Evolutionary conservation across 2,329 filamentous ascomycete species (phyloP).

Genomic region (Colletotrichum tabaci): DNA sequence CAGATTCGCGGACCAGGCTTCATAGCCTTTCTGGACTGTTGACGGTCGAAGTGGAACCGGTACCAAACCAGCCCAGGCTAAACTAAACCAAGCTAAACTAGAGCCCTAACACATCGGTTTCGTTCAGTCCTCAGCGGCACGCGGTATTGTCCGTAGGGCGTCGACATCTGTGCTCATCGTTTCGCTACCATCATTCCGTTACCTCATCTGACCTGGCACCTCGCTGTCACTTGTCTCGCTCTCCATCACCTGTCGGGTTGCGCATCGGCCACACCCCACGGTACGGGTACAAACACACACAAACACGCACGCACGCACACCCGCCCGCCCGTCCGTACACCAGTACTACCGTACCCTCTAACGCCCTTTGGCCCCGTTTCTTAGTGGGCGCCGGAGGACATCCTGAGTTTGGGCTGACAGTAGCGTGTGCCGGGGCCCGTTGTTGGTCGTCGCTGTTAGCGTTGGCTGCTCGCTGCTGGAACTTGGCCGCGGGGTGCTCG

Average conservation of each 20-base stretch:
- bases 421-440: constrained; percentile 1
- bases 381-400: constrained; percentile 17
- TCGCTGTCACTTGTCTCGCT: constrained; percentile 12
- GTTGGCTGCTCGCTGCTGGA: background rate
- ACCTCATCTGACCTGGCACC: background rate
- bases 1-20: background rate
- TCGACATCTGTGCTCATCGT: background rate
- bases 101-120: constrained; percentile 24
- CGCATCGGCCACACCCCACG: constrained; percentile 8
- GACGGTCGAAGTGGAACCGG: constrained; percentile 15
- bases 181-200: background rate
- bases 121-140: constrained; percentile 12
- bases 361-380: background rate
- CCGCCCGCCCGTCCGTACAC: no score
- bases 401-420: constrained; percentile 19
- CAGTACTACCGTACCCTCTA: background rate
- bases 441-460: background rate
- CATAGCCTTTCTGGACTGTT: no score
- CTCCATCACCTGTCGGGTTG: background rate
- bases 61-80: no score
- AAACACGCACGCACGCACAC: background rate
- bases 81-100: constrained; percentile 15
- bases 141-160: background rate
- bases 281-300: background rate
- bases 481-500: background rate